phyloP scores from a whole-genome alignment of 352 stramenopile genomes.

The Blastocystis sp. region DNA sequence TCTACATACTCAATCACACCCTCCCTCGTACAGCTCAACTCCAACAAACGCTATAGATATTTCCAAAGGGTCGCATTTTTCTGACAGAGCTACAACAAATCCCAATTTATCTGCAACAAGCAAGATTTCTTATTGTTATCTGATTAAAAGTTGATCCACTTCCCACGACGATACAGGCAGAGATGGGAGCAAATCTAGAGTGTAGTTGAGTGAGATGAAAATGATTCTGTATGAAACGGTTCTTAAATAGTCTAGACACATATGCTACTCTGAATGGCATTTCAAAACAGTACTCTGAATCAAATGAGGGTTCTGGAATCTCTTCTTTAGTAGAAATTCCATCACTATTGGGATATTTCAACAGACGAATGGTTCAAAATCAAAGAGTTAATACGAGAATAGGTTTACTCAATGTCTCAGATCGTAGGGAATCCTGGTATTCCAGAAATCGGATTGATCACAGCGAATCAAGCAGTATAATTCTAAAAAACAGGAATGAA shows the following conservation, averaged over 20 bases:
- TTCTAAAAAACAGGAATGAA: neutral
- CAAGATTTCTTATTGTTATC: neutral
- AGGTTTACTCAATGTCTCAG: too few relatives aligned
- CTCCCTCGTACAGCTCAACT: neutral
- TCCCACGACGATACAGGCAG: neutral
- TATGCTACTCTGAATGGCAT: too few relatives aligned
- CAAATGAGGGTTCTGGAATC: too few relatives aligned
- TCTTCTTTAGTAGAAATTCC: too few relatives aligned
- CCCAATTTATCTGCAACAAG: slow-evolving; percentile 25
- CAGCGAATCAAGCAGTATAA: too few relatives aligned
- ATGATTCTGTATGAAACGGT: neutral
- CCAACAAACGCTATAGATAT: neutral
- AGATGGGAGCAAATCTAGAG: neutral
- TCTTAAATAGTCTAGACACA: too few relatives aligned
- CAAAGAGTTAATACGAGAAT: too few relatives aligned
- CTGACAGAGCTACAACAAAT: neutral
- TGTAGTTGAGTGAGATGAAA: neutral
- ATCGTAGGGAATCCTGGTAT: too few relatives aligned
- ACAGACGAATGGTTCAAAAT: too few relatives aligned
- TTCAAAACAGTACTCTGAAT: too few relatives aligned
- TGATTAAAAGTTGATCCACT: neutral
- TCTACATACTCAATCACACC: neutral
- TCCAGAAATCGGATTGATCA: too few relatives aligned
- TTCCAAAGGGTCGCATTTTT: neutral
- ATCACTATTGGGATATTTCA: too few relatives aligned